Percentiles rank a stretch among this genome's conserved stretches.
Evolutionary conservation across 768 basidiomycete species (phyloP).

Genomic region (Amanita exitialis): DNA sequence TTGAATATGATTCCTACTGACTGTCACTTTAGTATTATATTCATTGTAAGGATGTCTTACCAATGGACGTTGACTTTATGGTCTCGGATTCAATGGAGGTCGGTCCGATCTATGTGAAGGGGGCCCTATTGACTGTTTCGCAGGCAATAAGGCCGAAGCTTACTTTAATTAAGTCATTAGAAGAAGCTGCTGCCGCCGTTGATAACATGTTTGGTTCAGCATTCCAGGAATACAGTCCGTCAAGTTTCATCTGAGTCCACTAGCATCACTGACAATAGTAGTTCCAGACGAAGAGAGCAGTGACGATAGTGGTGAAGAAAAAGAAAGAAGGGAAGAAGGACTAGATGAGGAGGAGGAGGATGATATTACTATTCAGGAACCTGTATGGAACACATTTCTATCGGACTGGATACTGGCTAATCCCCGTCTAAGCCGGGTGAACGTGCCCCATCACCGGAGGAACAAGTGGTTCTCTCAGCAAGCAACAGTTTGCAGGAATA

Average conservation of each 20-base stretch:
- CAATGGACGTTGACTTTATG: conserved; percentile 99
- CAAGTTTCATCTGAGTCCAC: neutral
- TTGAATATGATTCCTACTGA: neutral
- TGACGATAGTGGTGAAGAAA: conserved; percentile 57
- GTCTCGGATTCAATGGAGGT: conserved; percentile 90
- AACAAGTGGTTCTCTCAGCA: conserved; percentile 58
- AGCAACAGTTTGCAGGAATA: conserved; percentile 50
- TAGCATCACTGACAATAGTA: neutral
- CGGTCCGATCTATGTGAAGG: neutral
- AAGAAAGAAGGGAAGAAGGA: conserved; percentile 33
- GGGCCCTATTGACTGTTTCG: neutral
- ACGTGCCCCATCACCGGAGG: conserved; percentile 76
- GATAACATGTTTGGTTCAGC: conserved; percentile 80
- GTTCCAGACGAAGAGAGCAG: conserved; percentile 34
- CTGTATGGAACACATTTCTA: conserved; percentile 27
- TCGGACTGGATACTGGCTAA: neutral
- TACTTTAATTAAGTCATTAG: conserved; percentile 57
- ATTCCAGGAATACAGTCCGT: conserved; percentile 51
- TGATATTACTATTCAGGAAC: conserved; percentile 40
- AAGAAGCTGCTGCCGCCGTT: conserved; percentile 80
- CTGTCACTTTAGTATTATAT: conserved; percentile 58
- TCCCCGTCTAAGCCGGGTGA: conserved; percentile 38
- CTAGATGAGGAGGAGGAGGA: conserved; percentile 60
- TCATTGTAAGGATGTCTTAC: conserved; percentile 79
- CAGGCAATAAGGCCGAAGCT: conserved; percentile 86